Conservation (phyloP, 108 stramenopile genomes). For the Discostella pseudostelligera region DNA sequence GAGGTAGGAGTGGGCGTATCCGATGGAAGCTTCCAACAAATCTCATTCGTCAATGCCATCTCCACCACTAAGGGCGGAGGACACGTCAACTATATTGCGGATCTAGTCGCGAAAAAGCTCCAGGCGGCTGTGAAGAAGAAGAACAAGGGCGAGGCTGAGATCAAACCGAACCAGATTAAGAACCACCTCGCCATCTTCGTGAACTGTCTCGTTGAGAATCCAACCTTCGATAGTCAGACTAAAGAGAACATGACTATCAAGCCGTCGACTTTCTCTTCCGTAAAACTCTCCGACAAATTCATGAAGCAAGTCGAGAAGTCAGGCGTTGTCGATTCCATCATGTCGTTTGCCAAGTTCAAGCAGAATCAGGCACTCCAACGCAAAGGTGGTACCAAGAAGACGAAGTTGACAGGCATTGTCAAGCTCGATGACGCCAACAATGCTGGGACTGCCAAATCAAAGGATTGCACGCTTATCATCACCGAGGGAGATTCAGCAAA, state of each 20-base stretch:
- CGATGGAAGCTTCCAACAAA: constrained; percentile 89
- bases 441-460: constrained; percentile 90
- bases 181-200: constrained; percentile 95
- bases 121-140: constrained; percentile 80
- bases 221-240: constrained; percentile 97
- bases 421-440: constrained; percentile 97
- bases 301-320: constrained; percentile 91
- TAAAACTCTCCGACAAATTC: constrained; percentile 79
- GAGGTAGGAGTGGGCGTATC: constrained; percentile 93
- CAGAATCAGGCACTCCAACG: constrained; percentile 87
- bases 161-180: constrained; percentile 91
- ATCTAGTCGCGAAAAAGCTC: constrained; percentile 77
- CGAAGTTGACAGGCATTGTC: constrained; percentile 92
- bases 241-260: constrained; percentile 95
- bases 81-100: constrained; percentile 91
- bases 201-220: constrained; percentile 96
- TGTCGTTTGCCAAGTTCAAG: constrained; percentile 90
- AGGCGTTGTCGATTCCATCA: constrained; percentile 83
- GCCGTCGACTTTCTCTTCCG: constrained; percentile 74
- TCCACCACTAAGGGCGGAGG: constrained; percentile 94
- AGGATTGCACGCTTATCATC: constrained; percentile 93
- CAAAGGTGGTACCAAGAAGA: constrained; percentile 91
- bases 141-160: constrained; percentile 89
- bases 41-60: constrained; percentile 98
- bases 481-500: constrained; percentile 98